Evolutionary conservation across 2,329 filamentous ascomycete genomes (phyloP).

Genomic region (Fusarium cyanostomum): DNA sequence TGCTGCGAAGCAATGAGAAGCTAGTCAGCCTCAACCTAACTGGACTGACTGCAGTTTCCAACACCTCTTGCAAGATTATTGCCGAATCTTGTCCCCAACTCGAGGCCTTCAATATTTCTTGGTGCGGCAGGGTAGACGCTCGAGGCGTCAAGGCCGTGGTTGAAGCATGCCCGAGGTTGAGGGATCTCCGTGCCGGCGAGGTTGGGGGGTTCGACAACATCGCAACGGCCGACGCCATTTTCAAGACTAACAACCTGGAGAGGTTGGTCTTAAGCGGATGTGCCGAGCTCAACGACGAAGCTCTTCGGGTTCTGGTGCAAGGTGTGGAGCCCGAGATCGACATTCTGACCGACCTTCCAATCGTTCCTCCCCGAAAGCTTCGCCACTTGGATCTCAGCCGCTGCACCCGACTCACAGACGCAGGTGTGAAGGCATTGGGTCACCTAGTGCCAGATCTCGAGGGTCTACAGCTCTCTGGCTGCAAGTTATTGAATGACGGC

Average conservation of each 20-base stretch:
- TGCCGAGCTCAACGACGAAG: slow-evolving; percentile 77
- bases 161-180: slow-evolving; percentile 75
- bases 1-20: slow-evolving; percentile 77
- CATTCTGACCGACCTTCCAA: slow-evolving; percentile 77
- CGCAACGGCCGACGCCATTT: slow-evolving; percentile 77
- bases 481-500: slow-evolving; percentile 76
- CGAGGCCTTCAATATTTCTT: slow-evolving; percentile 89
- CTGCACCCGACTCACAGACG: slow-evolving; percentile 77
- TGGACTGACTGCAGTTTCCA: slow-evolving; percentile 81
- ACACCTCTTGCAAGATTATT: slow-evolving; percentile 87
- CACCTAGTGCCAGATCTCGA: slow-evolving; percentile 81
- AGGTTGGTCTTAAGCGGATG: slow-evolving; percentile 85
- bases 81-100: slow-evolving; percentile 81
- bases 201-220: slow-evolving; percentile 80
- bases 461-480: slow-evolving; percentile 84
- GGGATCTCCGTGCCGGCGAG: slow-evolving; percentile 84
- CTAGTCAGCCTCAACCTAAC: slow-evolving; percentile 89
- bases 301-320: slow-evolving; percentile 77
- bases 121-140: slow-evolving; percentile 88
- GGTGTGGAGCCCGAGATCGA: slow-evolving; percentile 82
- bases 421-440: slow-evolving; percentile 75
- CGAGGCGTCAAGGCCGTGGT: slow-evolving; percentile 78
- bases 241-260: slow-evolving; percentile 82
- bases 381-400: slow-evolving; percentile 87
- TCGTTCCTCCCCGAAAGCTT: slow-evolving; percentile 80